Base-by-base conservation (phyloP, 2,329 filamentous ascomycete species). In the Aspergillus luchuensis region DNA sequence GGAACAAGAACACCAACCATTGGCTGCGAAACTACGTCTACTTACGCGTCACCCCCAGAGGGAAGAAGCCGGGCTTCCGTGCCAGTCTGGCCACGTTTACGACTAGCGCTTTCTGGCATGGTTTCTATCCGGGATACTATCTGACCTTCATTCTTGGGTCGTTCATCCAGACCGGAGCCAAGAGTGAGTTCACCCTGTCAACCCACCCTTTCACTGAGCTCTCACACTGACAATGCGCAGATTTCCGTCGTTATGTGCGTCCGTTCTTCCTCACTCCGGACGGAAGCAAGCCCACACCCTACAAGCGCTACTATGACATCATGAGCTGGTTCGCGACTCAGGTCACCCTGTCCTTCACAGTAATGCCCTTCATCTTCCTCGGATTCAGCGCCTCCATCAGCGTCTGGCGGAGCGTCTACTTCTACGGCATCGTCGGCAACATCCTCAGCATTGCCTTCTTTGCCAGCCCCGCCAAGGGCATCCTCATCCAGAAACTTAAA, bases 1-100 rank as follows among this genome's bases (percentile, higher is more conserved):
- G 95, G 95, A 99, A 99, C 76, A 97, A 97, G 81, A 98, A 98
- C 78, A 99, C 95, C 11, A 99, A 97, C 76, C 87, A 91, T 71
- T 99, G 95, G 95, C 81, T 99, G 63, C 87, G 93, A 50, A 97
- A 98, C 76, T 99, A 97, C 73, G 84, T 99, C 68, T 99, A 98
- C 73, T 84, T 99, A 51, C 89, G 95, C 23, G 95, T 99, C 3
- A 99, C 95, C 0, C 95, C 95, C 0, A 90, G 91, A 68, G 95
- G 95, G 57, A 95, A 92, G 82, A 99, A 98, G 76, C 95, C 95
- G 8, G 95, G 95, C 1, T 99, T 99, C 81, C 85, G 93, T 61
- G 95, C 95, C 54, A 98, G 91, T 71, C 80, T 99, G 80, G 92
- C 92, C 36, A 99, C 95, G 0, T 99, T 99, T 74, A 86, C 88